phyloP scores from a whole-genome alignment of 2,329 filamentous ascomycete species.

The Pseudopyrenochaeta lycopersici region DNA sequence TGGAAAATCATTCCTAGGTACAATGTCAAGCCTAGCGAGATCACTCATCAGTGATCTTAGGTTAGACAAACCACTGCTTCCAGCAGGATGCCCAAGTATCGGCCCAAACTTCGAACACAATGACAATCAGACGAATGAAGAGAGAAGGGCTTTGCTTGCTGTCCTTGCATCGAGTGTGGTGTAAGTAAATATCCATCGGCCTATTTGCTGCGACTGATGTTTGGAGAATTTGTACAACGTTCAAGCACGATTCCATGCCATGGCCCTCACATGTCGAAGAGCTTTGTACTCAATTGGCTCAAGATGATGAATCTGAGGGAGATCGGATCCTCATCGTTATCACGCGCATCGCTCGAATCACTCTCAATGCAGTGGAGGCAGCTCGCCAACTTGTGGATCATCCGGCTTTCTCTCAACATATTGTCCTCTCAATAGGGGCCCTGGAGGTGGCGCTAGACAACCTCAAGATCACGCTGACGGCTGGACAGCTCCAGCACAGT shows the following conservation, averaged over 20 bases:
- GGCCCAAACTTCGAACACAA: slow-evolving; percentile 6
- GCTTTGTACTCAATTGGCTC: slow-evolving; percentile 58
- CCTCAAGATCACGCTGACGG: slow-evolving; percentile 10
- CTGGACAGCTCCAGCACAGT: slow-evolving; percentile 20
- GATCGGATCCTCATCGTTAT: slow-evolving; percentile 61
- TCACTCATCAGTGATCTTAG: slow-evolving; percentile 29
- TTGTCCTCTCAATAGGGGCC: slow-evolving; percentile 20
- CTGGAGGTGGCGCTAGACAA: slow-evolving; percentile 19
- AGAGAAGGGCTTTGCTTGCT: slow-evolving; percentile 59
- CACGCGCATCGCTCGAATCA: slow-evolving; percentile 45
- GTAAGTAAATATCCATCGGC: slow-evolving; percentile 32
- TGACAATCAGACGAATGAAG: slow-evolving; percentile 55
- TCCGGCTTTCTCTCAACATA: slow-evolving; percentile 8
- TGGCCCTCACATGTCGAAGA: slow-evolving; percentile 70
- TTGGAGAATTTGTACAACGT: slow-evolving; percentile 27
- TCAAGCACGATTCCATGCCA: slow-evolving; percentile 56
- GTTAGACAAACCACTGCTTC: slow-evolving; percentile 21
- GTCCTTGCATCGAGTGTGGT: slow-evolving; percentile 57
- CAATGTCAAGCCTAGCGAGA: slow-evolving; percentile 20
- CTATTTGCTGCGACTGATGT: background rate
- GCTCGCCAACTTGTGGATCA: slow-evolving; percentile 30
- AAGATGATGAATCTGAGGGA: slow-evolving; percentile 56
- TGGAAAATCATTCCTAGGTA: slow-evolving; percentile 28
- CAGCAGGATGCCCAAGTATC: slow-evolving; percentile 13
- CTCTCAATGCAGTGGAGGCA: slow-evolving; percentile 28